phyloP scores from a whole-genome alignment of 345 rosid species.

The Citrus glauca region DNA sequence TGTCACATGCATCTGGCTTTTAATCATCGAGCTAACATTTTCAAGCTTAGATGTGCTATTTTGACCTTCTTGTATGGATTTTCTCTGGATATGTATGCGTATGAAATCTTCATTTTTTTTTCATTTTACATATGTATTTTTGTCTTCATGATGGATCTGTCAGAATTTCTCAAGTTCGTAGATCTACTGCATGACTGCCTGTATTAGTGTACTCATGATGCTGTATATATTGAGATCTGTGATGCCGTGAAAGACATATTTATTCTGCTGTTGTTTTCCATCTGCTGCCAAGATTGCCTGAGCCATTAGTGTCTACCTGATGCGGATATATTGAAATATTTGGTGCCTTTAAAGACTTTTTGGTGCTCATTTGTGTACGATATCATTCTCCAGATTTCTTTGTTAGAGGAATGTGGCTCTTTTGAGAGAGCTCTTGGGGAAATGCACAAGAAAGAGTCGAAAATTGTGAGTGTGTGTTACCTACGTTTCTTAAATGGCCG shows the following conservation, averaged over 20 bases:
- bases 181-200: not conserved
- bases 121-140: not conserved
- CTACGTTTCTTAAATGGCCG: not conserved
- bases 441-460: constrained; percentile 64
- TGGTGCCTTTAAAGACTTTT: constrained; percentile 1
- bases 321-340: not conserved
- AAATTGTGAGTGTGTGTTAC: constrained; percentile 59
- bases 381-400: constrained; percentile 54
- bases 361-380: not conserved
- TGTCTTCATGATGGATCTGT: not conserved
- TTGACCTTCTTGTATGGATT: not conserved
- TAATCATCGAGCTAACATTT: not conserved
- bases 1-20: not conserved
- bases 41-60: not conserved
- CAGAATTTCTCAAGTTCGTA: not conserved
- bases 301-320: not conserved
- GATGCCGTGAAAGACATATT: too few species aligned
- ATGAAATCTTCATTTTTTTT: not conserved
- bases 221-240: too few species aligned
- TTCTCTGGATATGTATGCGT: not conserved
- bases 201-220: too few species aligned
- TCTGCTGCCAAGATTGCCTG: not conserved
- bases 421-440: constrained; percentile 77
- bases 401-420: constrained; percentile 79
- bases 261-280: too few species aligned